A percentile compares a stretch with the other conserved stretches of the same genome.
Conservation (phyloP, 495 filamentous ascomycete species). For the Neurospora discreta region DNA sequence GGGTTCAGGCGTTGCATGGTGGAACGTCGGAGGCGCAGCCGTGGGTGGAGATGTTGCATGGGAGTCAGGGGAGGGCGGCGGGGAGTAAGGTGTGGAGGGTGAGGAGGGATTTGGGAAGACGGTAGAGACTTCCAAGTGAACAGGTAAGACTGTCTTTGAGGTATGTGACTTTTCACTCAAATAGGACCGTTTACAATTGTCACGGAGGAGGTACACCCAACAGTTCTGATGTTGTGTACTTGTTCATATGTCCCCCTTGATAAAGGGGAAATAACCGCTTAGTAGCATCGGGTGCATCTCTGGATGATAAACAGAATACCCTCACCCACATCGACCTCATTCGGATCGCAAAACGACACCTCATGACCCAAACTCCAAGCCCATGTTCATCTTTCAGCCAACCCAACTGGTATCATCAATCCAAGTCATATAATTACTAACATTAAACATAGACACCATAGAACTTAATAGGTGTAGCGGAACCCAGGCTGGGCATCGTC, state of each 20-base stretch:
- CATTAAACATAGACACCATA: background rate
- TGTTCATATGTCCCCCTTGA: background rate
- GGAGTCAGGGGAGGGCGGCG: constrained; percentile 34
- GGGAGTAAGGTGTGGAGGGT: constrained; percentile 45
- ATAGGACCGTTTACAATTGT: too few species aligned
- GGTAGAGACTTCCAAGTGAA: background rate
- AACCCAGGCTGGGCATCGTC: constrained; percentile 32
- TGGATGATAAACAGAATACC: background rate
- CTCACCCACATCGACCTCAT: background rate
- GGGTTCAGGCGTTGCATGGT: constrained; percentile 1
- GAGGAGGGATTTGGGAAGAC: constrained; percentile 38
- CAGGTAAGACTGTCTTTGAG: too few species aligned
- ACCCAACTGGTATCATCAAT: background rate
- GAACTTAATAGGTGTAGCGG: constrained; percentile 35
- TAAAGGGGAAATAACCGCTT: background rate
- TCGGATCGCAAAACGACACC: background rate
- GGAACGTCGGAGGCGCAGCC: constrained; percentile 21
- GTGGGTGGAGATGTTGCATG: constrained; percentile 42
- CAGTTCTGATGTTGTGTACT: background rate
- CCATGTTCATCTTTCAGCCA: background rate
- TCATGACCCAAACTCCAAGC: background rate
- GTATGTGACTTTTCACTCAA: too few species aligned
- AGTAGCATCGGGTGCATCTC: background rate
- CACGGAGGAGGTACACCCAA: too few species aligned
- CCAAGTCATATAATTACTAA: background rate